Base-by-base conservation (phyloP, 176 grass and related monocot species). In the Oryza rufipogon region DNA sequence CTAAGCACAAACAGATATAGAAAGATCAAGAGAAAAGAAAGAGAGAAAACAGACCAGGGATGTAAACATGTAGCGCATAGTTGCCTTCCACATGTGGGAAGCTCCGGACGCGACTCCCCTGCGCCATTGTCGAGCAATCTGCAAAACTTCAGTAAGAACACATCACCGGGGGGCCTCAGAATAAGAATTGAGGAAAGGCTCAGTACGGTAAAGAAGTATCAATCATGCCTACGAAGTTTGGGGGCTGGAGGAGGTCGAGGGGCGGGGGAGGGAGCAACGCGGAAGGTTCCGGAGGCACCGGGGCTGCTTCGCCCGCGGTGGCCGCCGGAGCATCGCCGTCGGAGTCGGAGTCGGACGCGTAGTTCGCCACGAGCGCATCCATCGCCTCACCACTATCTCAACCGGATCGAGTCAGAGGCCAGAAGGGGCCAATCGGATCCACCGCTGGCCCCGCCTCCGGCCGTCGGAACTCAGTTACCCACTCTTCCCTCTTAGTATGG, bases 1-100 rank as follows among this genome's bases (percentile, higher is more conserved):
- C 4, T 38, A 19, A 32, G 46, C 47, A 36, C 6, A 75, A 75
- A n/a, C 28, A 58, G 58, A 54, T 16, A 51, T 47, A 63, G 2
- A 33, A 33, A 74, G 32, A 41, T 6, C 64, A 83, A 38, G 14
- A 28, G 68, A 13, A 14, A 74, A 79, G 0, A 36, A 5, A 36
- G 44, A 41, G 6, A 16, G 52, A 46, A 42, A 54, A 64, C 80
- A 64, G 23, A 98, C 96, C 89, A 65, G 91, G 96, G 70, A 98
- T 86, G 81, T 88, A 98, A 66, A 95, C 81, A 87, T 98, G 96
- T 30, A 98, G 83, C 23, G 93, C 87, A 73, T 94, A 95, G 54
- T 86, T 94, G 70, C 96, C 96, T 84, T 95, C 91, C 15, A 90
- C 85, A 79, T 95, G 96, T 0, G 91, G 96, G 83, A 98, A 98